A percentile compares a stretch with the other conserved stretches of the same genome.
Evolutionary conservation across 208 protist genomes (phyloP).

Genomic region (Novymonas esmeraldas): DNA sequence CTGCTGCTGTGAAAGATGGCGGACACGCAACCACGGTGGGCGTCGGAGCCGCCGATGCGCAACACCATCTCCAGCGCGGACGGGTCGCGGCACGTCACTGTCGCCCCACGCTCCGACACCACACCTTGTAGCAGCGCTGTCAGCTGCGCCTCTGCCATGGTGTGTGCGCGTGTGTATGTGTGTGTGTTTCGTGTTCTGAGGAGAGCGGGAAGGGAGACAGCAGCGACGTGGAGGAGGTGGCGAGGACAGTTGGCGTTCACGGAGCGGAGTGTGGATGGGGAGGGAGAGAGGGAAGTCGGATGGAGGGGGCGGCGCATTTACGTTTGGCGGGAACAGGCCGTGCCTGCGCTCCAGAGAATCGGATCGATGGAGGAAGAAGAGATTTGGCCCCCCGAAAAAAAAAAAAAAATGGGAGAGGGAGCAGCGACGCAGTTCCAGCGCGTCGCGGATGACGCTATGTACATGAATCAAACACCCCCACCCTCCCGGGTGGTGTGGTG

Average conservation of each 20-base stretch:
- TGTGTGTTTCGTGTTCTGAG: not conserved
- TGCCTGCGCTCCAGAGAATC: too few relatives aligned
- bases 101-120: constrained; percentile 29
- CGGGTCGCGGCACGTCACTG: constrained; percentile 36
- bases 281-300: too few relatives aligned
- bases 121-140: constrained; percentile 20
- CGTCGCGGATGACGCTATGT: too few relatives aligned
- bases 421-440: too few relatives aligned
- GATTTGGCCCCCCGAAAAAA: too few relatives aligned
- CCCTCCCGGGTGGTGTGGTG: too few relatives aligned
- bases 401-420: too few relatives aligned
- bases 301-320: too few relatives aligned
- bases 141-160: constrained; percentile 18
- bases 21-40: constrained; percentile 21
- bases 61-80: constrained; percentile 39
- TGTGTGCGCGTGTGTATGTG: not conserved
- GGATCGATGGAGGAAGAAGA: too few relatives aligned
- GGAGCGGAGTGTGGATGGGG: not conserved
- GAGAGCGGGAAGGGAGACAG: not conserved
- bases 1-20: constrained; percentile 25
- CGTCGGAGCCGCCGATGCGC: constrained; percentile 27
- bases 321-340: too few relatives aligned
- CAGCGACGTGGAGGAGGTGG: not conserved
- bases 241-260: not conserved
- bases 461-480: not conserved